Base-by-base conservation (phyloP, 345 rosid genomes). In the Viola odorata region DNA sequence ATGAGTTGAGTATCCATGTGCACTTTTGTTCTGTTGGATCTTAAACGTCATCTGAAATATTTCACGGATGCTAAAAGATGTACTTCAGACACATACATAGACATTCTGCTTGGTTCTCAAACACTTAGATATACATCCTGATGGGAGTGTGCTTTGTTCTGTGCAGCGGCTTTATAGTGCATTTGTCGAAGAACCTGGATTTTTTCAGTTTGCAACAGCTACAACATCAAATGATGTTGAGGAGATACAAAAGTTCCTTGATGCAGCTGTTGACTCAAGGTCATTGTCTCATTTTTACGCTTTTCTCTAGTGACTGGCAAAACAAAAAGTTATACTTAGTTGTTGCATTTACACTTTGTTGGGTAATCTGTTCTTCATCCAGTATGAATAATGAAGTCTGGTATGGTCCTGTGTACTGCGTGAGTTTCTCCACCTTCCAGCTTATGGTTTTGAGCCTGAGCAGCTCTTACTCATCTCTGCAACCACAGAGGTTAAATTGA, bases 211-310 rank as follows among this genome's bases (percentile, higher is more conserved):
- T 83, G 97, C 97, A 69, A 84, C 95, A 38, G 80, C 89, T 62
- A 58, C 85, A 72, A 85, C 88, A 47, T 94, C 99, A 39, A 86
- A 64, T 73, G 99, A 94, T 64, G 72, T 94, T 23, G 96, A 91
- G 62, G 99, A 91, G 79, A 91, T 94, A 69, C 96, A 91, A 65
- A 83, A 76, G 51, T 94, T 94, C 73, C 96, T 94, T 63, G 87
- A 88, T 55, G 84, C 89, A 60, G 82, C 97, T 53, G 96, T 94
- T 55, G 84, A 85, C 57, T 75, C 87, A 62, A 88, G 99, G 99
- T 94, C 68, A 51, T 66, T 56, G 38, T 68, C 69, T 76, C 10
- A 37, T 66, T 54, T 58, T 72, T 57, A 50, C 55, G 55, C 53
- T 50, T 60, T 23, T 23, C 32, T 23, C 32, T 23, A 23, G 32